phyloP scores from a whole-genome alignment of 2,329 filamentous ascomycete genomes.

The Fusarium fracticaudum region DNA sequence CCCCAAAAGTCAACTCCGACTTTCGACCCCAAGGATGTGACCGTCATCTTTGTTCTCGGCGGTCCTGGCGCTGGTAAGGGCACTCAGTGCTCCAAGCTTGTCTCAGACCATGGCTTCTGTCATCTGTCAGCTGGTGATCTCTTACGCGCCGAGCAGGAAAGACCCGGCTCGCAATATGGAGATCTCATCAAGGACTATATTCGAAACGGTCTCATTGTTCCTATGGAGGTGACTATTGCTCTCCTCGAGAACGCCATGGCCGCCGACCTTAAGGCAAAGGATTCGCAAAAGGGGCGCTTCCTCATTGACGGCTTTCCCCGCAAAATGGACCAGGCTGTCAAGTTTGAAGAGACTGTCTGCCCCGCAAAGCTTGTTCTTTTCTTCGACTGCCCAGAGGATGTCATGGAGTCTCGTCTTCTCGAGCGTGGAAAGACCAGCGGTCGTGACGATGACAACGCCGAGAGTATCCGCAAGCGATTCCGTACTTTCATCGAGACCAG shows the following conservation, averaged over 20 bases:
- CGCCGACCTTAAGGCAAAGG: conserved; percentile 66
- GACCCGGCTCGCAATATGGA: conserved; percentile 87
- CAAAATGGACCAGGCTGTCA: conserved; percentile 95
- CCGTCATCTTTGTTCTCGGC: conserved; percentile 96
- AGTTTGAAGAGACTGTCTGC: conserved; percentile 91
- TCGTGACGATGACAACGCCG: conserved; percentile 90
- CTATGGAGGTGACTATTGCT: conserved; percentile 97
- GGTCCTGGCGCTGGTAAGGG: conserved; percentile 96
- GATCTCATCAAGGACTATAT: conserved; percentile 94
- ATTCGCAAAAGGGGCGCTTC: conserved; percentile 72
- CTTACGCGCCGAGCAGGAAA: conserved; percentile 90
- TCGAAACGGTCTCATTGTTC: conserved; percentile 93
- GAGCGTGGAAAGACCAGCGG: conserved; percentile 94
- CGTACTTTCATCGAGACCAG: conserved; percentile 92
- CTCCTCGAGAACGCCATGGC: conserved; percentile 94
- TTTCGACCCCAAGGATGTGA: conserved; percentile 80
- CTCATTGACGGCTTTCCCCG: conserved; percentile 86
- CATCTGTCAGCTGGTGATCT: conserved; percentile 95
- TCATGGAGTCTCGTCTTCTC: conserved; percentile 85
- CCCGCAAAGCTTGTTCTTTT: conserved; percentile 88
- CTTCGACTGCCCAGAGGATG: conserved; percentile 89
- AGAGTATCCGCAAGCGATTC: conserved; percentile 97
- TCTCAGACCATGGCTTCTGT: conserved; percentile 87
- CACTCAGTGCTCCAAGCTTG: conserved; percentile 91
- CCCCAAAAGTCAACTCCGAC: conserved; percentile 66